Percentiles rank a stretch among this genome's conserved stretches.
Evolutionary conservation across 176 grass and related monocot species (phyloP).

Genomic region (Bolboschoenus planiculmis): DNA sequence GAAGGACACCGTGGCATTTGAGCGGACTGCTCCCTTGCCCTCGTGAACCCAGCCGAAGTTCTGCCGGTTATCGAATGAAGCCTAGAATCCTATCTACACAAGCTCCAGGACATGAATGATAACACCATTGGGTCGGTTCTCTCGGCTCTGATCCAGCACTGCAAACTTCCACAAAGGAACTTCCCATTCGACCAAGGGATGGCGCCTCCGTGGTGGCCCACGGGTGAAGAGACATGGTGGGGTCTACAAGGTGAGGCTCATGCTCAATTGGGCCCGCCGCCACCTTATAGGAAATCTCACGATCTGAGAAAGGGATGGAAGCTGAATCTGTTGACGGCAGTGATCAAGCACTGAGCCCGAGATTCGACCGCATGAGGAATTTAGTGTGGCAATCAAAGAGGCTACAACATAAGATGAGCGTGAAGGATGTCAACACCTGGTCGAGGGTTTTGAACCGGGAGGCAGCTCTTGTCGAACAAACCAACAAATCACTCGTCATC

Average conservation of each 20-base stretch:
- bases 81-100: constrained; percentile 17
- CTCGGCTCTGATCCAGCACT: constrained; percentile 63
- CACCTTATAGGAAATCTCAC: constrained; percentile 69
- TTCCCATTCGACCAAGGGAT: constrained; percentile 49
- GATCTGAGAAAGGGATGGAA: constrained; percentile 88
- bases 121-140: constrained; percentile 54
- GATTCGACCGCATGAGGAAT: constrained; percentile 41
- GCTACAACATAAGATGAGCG: constrained; percentile 61
- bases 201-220: constrained; percentile 69
- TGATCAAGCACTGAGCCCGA: constrained; percentile 77
- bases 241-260: constrained; percentile 46
- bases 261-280: constrained; percentile 37
- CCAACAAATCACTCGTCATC: constrained; percentile 21
- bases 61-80: not conserved
- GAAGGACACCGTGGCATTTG: constrained; percentile 59
- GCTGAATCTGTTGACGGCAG: constrained; percentile 44
- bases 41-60: not conserved
- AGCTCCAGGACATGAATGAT: constrained; percentile 50
- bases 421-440: constrained; percentile 52
- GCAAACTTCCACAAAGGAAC: constrained; percentile 52
- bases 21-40: constrained; percentile 24
- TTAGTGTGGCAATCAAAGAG: constrained; percentile 66
- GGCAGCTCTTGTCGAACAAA: constrained; percentile 19
- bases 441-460: constrained; percentile 48
- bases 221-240: constrained; percentile 67